These are phyloP conservation scores for Chrysochromulina tobinii DNA, from an alignment of 78 protist species.

Conservation along the genomic window DNA sequence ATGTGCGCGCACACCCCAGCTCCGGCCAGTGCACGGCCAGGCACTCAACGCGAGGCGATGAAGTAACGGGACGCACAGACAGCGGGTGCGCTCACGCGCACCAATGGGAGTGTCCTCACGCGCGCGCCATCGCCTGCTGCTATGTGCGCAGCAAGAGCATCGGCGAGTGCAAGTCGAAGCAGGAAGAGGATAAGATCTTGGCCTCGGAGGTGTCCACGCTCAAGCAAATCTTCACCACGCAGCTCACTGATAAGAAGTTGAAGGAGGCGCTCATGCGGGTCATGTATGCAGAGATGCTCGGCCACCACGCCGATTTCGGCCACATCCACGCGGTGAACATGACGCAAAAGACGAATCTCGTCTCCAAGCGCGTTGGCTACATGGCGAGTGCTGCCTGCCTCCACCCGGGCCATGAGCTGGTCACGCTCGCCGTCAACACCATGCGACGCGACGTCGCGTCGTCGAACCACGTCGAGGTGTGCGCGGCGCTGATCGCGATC, in stretches of 20 bases:
- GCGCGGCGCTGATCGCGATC: constrained; percentile 69
- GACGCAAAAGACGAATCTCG: constrained; percentile 48
- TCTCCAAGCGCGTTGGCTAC: constrained; percentile 69
- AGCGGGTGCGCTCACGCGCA: too few species aligned
- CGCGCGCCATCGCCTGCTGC: neutral
- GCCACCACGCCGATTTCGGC: constrained; percentile 64
- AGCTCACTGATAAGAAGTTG: neutral
- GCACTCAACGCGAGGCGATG: neutral
- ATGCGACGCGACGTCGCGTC: constrained; percentile 71
- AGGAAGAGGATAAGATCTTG: constrained; percentile 46
- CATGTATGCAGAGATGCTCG: constrained; percentile 85
- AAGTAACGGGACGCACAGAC: too few species aligned
- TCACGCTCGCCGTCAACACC: constrained; percentile 67
- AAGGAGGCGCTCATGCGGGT: constrained; percentile 68
- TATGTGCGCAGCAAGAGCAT: constrained; percentile 28
- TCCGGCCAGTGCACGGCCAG: neutral
- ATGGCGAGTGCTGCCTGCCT: constrained; percentile 61
- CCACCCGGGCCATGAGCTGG: constrained; percentile 65
- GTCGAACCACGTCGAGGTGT: constrained; percentile 51
- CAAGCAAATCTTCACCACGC: neutral
- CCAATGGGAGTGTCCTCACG: too few species aligned
- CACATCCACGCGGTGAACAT: constrained; percentile 83
- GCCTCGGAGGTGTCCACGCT: constrained; percentile 13
- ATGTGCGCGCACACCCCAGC: neutral
- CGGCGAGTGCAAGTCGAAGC: constrained; percentile 59